Evolutionary conservation across 2,329 filamentous ascomycete genomes (phyloP).

Genomic region (Pezicula carpinea): DNA sequence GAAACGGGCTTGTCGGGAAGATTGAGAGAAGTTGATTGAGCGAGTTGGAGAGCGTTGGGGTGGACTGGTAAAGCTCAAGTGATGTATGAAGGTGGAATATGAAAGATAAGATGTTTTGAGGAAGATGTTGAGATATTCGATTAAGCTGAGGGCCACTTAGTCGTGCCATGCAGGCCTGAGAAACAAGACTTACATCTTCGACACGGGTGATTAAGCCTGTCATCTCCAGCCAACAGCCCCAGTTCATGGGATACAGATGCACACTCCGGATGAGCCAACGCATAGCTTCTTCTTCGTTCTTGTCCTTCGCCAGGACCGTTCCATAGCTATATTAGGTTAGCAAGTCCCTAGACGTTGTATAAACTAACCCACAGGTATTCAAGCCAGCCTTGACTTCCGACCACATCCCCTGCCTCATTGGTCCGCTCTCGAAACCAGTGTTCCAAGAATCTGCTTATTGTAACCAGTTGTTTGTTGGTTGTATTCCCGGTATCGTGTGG

Average conservation of each 20-base stretch:
- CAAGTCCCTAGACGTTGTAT: neutral
- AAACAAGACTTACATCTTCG: slow-evolving; percentile 63
- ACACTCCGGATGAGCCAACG: slow-evolving; percentile 86
- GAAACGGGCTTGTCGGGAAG: slow-evolving; percentile 83
- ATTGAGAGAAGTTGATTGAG: slow-evolving; percentile 75
- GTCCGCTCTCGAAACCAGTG: slow-evolving; percentile 71
- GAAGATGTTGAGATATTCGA: slow-evolving; percentile 65
- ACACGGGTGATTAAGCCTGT: slow-evolving; percentile 72
- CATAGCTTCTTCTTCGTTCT: slow-evolving; percentile 81
- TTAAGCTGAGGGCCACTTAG: slow-evolving; percentile 54
- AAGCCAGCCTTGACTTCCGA: slow-evolving; percentile 81
- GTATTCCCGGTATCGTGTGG: slow-evolving; percentile 84
- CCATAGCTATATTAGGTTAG: slow-evolving; percentile 57
- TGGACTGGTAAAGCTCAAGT: slow-evolving; percentile 87
- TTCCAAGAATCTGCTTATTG: slow-evolving; percentile 71
- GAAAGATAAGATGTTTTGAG: slow-evolving; percentile 86
- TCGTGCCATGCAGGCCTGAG: neutral
- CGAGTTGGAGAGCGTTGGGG: slow-evolving; percentile 66
- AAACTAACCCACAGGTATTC: slow-evolving; percentile 61
- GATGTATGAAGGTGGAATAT: slow-evolving; percentile 92
- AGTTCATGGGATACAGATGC: slow-evolving; percentile 88
- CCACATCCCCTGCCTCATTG: slow-evolving; percentile 51
- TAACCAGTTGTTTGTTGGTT: slow-evolving; percentile 77
- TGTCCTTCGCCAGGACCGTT: slow-evolving; percentile 82
- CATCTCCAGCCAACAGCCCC: slow-evolving; percentile 95